These are phyloP conservation scores for Phytophthora palmivora DNA, from an alignment of 352 stramenopile species.

Conservation along the genomic window DNA sequence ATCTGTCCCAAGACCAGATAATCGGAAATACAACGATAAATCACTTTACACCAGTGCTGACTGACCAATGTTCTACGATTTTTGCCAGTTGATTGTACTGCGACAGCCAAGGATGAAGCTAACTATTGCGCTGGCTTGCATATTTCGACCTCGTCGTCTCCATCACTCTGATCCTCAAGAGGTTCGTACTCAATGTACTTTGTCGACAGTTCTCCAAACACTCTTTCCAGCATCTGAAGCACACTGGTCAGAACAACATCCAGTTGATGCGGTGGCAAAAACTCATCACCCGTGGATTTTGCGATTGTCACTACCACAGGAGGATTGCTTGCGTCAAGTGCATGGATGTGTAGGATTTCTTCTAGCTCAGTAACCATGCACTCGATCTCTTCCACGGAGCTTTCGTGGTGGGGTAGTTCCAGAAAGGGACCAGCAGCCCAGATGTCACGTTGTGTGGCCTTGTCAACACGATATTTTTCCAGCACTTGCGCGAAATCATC, in stretches of 20 bases:
- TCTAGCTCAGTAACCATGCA: conserved; percentile 45
- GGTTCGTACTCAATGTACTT: conserved; percentile 66
- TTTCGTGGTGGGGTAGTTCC: conserved; percentile 75
- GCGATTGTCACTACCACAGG: conserved; percentile 86
- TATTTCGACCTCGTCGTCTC: not conserved
- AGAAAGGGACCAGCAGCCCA: conserved; percentile 65
- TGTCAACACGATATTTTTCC: conserved; percentile 27
- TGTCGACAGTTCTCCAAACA: conserved; percentile 41
- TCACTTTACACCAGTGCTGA: no score
- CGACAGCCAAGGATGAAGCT: no score
- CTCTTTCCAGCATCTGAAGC: conserved; percentile 52
- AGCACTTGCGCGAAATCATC: conserved; percentile 33
- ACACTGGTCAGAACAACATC: conserved; percentile 53
- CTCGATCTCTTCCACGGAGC: conserved; percentile 57
- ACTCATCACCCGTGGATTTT: conserved; percentile 80
- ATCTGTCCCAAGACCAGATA: no score
- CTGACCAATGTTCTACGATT: conserved; percentile 5
- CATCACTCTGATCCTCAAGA: conserved; percentile 20
- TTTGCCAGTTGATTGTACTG: no score
- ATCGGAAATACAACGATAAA: no score
- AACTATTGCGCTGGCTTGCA: no score
- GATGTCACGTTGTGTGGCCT: conserved; percentile 34
- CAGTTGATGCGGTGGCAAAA: conserved; percentile 70
- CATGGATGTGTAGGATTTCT: conserved; percentile 38
- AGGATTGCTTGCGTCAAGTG: conserved; percentile 25